A percentile compares a stretch with the other conserved stretches of the same genome.
Evolutionary conservation across 1,139 yeast species (phyloP).

Genomic region (Protomyces macrosporus): DNA sequence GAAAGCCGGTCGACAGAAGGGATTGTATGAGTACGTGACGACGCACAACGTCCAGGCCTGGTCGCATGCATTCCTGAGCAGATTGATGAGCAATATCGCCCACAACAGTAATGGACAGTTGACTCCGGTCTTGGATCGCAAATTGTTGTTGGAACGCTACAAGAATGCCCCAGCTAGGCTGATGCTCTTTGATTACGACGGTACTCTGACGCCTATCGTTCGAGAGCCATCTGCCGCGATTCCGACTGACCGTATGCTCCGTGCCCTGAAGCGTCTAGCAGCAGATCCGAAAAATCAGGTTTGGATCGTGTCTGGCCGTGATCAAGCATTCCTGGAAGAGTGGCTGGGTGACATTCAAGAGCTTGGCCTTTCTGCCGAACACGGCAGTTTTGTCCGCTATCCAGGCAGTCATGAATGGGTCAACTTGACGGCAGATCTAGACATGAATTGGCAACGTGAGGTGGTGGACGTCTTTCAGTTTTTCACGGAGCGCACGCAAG

Average conservation of each 20-base stretch:
- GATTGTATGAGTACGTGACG: slow-evolving; percentile 59
- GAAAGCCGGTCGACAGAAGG: slow-evolving; percentile 42
- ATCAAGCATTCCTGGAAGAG: slow-evolving; percentile 77
- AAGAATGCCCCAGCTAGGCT: slow-evolving; percentile 59
- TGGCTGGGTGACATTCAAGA: slow-evolving; percentile 67
- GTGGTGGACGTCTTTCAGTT: slow-evolving; percentile 68
- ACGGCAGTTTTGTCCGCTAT: slow-evolving; percentile 88
- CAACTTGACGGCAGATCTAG: slow-evolving; percentile 72
- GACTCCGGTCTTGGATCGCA: slow-evolving; percentile 83
- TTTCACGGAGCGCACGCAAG: slow-evolving; percentile 85
- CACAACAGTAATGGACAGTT: slow-evolving; percentile 47
- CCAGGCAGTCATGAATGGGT: slow-evolving; percentile 63
- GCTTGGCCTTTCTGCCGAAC: slow-evolving; percentile 90
- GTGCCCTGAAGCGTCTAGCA: slow-evolving; percentile 55
- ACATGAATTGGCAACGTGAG: slow-evolving; percentile 88
- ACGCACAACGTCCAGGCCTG: slow-evolving; percentile 74
- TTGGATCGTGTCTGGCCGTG: slow-evolving; percentile 96
- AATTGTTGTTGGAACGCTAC: slow-evolving; percentile 53
- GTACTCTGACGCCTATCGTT: slow-evolving; percentile 93
- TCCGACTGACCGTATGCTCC: slow-evolving; percentile 69
- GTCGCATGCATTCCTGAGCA: slow-evolving; percentile 60
- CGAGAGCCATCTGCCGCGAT: slow-evolving; percentile 97
- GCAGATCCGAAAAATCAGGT: slow-evolving; percentile 77
- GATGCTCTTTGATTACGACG: slow-evolving; percentile 92
- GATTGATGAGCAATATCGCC: slow-evolving; percentile 50